Conservation (phyloP, 768 basidiomycete genomes). For the Termitomyces sp. region DNA sequence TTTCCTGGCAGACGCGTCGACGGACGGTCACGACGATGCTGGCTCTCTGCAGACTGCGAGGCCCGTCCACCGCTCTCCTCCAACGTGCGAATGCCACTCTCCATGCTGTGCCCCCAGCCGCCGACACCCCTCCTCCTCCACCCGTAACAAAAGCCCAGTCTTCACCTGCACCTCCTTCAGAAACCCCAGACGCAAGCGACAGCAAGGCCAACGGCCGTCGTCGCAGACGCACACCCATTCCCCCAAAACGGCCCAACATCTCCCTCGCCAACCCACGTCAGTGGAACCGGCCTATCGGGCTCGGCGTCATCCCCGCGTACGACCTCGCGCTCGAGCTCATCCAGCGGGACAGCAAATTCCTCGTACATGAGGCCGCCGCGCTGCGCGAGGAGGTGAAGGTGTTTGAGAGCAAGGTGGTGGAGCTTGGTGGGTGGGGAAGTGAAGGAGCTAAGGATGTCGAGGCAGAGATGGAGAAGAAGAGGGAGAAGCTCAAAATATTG, state of each 20-base stretch:
- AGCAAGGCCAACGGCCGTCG: conserved; percentile 28
- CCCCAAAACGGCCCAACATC: conserved; percentile 46
- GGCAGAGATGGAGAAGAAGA: conserved; percentile 38
- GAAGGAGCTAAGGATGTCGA: conserved; percentile 29
- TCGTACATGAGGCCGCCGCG: conserved; percentile 42
- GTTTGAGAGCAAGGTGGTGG: conserved; percentile 22
- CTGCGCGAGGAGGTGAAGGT: conserved; percentile 30
- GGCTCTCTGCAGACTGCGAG: conserved; percentile 24
- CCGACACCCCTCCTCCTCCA: conserved; percentile 12
- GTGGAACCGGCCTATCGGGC: conserved; percentile 63
- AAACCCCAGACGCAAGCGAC: conserved; percentile 1
- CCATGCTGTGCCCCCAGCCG: background rate
- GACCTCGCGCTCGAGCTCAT: conserved; percentile 82
- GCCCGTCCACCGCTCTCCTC: conserved; percentile 14
- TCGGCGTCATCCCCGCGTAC: conserved; percentile 71
- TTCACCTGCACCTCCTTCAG: background rate
- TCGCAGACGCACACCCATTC: conserved; percentile 23
- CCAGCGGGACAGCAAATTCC: conserved; percentile 49
- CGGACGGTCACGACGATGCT: conserved; percentile 22
- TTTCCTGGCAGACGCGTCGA: conserved; percentile 1
- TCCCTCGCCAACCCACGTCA: conserved; percentile 47
- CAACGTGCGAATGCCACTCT: conserved; percentile 25
- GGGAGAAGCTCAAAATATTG: conserved; percentile 53
- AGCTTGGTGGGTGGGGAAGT: conserved; percentile 23
- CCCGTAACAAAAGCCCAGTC: conserved; percentile 3